Evolutionary conservation across 2,329 filamentous ascomycete species (phyloP).

Genomic region (Ophiostoma quercus): DNA sequence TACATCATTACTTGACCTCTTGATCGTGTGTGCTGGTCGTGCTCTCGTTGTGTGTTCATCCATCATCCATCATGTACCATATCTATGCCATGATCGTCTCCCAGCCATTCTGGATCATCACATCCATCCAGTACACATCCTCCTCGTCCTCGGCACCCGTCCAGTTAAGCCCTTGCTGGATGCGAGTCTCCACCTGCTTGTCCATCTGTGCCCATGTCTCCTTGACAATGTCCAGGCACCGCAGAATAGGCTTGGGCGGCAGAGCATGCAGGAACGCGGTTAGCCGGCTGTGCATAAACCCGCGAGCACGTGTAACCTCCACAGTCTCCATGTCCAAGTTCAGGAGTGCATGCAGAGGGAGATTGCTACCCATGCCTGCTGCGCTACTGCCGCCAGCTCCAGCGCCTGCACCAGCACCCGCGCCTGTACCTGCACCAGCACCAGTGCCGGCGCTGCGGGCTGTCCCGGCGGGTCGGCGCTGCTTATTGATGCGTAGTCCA

Average conservation of each 20-base stretch:
- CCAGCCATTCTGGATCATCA: slow-evolving; percentile 53
- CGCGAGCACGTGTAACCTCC: slow-evolving; percentile 43
- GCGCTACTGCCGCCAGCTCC: neutral
- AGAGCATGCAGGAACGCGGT: slow-evolving; percentile 41
- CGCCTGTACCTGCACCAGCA: neutral
- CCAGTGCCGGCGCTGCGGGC: neutral
- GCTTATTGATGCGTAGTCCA: slow-evolving; percentile 42
- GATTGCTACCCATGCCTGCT: slow-evolving; percentile 1
- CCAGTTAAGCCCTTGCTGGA: neutral
- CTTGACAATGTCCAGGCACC: slow-evolving; percentile 46
- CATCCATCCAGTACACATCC: slow-evolving; percentile 50
- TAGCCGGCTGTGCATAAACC: slow-evolving; percentile 46
- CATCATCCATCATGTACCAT: neutral
- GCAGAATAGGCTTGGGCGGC: slow-evolving; percentile 47
- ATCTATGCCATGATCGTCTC: slow-evolving; percentile 38
- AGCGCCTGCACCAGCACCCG: neutral
- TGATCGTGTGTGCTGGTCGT: slow-evolving; percentile 5
- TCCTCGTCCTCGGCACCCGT: slow-evolving; percentile 34
- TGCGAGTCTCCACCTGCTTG: slow-evolving; percentile 24
- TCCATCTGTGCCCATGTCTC: slow-evolving; percentile 51
- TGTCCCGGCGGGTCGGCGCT: slow-evolving; percentile 20
- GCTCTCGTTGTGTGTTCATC: neutral
- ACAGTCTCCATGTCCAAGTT: slow-evolving; percentile 34
- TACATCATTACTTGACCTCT: neutral
- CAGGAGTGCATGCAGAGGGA: slow-evolving; percentile 16